Conservation (phyloP, 2,329 filamentous ascomycete genomes). For the Pseudogymnoascus sp. region DNA sequence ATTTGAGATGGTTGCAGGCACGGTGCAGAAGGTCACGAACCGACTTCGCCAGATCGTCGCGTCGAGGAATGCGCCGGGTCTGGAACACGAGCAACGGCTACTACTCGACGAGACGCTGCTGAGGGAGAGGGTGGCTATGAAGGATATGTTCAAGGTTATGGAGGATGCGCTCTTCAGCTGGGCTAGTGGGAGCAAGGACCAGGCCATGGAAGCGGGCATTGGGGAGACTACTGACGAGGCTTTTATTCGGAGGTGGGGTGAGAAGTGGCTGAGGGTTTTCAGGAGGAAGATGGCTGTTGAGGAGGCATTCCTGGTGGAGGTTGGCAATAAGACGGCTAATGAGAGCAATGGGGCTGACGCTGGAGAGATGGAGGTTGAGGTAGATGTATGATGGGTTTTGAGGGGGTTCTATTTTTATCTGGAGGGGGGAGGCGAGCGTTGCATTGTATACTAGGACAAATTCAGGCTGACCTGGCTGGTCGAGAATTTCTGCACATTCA, state of each 20-base stretch:
- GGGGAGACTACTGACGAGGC: slow-evolving; percentile 53
- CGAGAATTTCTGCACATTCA: slow-evolving; percentile 3
- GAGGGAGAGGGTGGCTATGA: slow-evolving; percentile 66
- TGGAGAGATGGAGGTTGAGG: slow-evolving; percentile 11
- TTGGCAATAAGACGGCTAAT: slow-evolving; percentile 22
- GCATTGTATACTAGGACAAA: slow-evolving; percentile 7
- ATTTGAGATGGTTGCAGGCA: slow-evolving; percentile 85
- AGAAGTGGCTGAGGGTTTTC: slow-evolving; percentile 81
- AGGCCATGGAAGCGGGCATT: slow-evolving; percentile 59
- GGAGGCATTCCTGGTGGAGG: slow-evolving; percentile 54
- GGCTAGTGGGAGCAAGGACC: slow-evolving; percentile 65
- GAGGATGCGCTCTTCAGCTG: slow-evolving; percentile 70
- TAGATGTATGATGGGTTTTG: slow-evolving; percentile 3
- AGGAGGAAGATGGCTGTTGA: slow-evolving; percentile 75
- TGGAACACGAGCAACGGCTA: slow-evolving; percentile 41
- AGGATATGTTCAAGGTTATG: slow-evolving; percentile 71
- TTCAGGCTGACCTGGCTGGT: slow-evolving; percentile 9
- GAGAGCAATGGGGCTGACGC: slow-evolving; percentile 14
- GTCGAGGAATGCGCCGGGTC: slow-evolving; percentile 49
- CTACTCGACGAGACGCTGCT: slow-evolving; percentile 56
- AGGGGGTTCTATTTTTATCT: slow-evolving; percentile 17
- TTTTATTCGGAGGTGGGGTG: slow-evolving; percentile 71
- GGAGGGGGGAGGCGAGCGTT: neutral
- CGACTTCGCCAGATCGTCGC: slow-evolving; percentile 74
- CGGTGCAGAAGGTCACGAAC: slow-evolving; percentile 81